Evolutionary conservation across 805 yeast species (phyloP), one percentile per base, ranked within the genome.

Genomic region (Yarrowia deformans): DNA sequence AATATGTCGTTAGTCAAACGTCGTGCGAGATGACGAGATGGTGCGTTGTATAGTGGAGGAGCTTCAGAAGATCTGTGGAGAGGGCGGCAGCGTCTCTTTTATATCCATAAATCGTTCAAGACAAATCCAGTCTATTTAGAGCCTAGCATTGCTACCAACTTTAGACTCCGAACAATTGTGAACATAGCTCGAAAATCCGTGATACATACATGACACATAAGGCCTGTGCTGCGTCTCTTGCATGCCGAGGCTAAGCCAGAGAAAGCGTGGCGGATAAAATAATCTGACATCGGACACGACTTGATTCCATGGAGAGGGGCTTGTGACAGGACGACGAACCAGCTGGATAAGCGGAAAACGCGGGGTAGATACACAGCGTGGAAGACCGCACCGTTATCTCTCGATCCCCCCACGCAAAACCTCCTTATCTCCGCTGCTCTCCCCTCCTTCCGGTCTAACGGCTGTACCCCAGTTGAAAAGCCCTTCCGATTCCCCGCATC

Each of bases 81-180:
- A 23, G 56, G 42, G 58, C 32, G 58, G 43, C 16, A 10, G 58
- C 58, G 43, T 35, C 58, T 34, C 66, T 60, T 32, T 43, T 60
- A 60, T 60, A 45, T 18, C 29, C 29, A 13, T 13, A 23, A 18
- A 19, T 19, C 34, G 18, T 32, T 9, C 40, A 29, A 34, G 46
- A 43, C 46, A n/a, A 23, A 13, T 35, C 19, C 35, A 19, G 34
- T 4, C 42, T 23, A 18, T 23, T 29, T 32, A 43, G 52, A 45
- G 66, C 52, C 37, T 60, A 45, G 66, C 29, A 23, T 60, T 60
- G 66, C 66, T 60, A 60, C 66, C 66, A 60, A 60, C 66, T 60
- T 60, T 60, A 60, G 66, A 45, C 66, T 60, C 66, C 66, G 66
- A 60, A 60, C 66, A 60, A 60, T 43, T 43, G 66, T 34, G 52